These are phyloP conservation scores for Russula sp. DNA, from an alignment of 768 basidiomycete species.

Conservation along the genomic window DNA sequence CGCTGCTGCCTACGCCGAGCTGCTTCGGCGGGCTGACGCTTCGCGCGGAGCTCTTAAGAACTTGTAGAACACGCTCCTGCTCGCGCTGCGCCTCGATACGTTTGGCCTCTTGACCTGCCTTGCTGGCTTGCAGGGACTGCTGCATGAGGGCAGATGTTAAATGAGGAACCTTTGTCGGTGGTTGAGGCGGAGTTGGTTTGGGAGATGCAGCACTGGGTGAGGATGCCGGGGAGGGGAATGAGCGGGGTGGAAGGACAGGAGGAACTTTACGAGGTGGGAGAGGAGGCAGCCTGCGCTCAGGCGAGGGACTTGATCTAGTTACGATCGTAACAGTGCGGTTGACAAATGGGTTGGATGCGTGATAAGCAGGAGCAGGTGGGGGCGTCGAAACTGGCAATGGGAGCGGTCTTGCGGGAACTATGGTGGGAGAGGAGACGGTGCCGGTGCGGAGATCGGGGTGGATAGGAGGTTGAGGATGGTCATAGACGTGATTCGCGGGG, in stretches of 20 bases:
- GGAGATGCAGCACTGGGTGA: constrained; percentile 19
- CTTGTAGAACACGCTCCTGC: constrained; percentile 65
- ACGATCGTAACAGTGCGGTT: constrained; percentile 17
- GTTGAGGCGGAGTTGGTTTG: constrained; percentile 30
- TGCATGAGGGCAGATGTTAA: constrained; percentile 64
- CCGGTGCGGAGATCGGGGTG: constrained; percentile 26
- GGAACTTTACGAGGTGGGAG: constrained; percentile 26
- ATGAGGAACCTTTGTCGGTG: constrained; percentile 40
- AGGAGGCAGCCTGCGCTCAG: constrained; percentile 25
- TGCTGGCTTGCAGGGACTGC: constrained; percentile 71
- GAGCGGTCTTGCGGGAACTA: constrained; percentile 15
- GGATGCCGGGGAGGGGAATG: constrained; percentile 27
- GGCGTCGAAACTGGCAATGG: neutral
- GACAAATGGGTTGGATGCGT: constrained; percentile 30
- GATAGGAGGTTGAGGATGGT: constrained; percentile 26
- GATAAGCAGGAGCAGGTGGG: constrained; percentile 18
- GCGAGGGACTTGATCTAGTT: constrained; percentile 18
- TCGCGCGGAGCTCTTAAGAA: constrained; percentile 60
- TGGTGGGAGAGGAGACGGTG: constrained; percentile 23
- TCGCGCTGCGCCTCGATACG: constrained; percentile 65
- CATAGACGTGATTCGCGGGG: too few species aligned
- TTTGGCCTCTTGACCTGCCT: constrained; percentile 67
- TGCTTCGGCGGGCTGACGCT: constrained; percentile 8
- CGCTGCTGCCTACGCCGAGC: constrained; percentile 19
- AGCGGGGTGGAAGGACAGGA: constrained; percentile 31